These are phyloP conservation scores for Talaromyces liani DNA, from an alignment of 495 filamentous ascomycete species.

Conservation along the genomic window DNA sequence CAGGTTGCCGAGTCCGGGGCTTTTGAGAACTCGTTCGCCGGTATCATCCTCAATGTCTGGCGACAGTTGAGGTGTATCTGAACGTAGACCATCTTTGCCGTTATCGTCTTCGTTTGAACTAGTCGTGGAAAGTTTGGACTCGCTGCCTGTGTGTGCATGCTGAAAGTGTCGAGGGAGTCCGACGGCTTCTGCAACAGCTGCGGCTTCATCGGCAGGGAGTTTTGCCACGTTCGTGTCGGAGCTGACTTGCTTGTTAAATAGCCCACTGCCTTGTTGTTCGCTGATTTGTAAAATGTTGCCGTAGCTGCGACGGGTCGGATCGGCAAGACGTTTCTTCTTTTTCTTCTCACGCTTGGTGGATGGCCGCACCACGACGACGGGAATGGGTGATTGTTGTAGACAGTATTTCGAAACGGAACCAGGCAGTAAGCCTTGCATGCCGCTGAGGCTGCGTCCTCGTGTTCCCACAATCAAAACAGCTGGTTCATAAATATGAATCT, in stretches of 20 bases:
- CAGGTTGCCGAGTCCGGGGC: conserved; percentile 21
- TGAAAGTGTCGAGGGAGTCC: conserved; percentile 46
- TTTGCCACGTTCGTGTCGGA: conserved; percentile 29
- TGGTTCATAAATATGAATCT: conserved; percentile 94
- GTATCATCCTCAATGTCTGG: conserved; percentile 9
- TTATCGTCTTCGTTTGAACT: conserved; percentile 40
- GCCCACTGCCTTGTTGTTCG: conserved; percentile 43
- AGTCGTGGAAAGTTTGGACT: conserved; percentile 43
- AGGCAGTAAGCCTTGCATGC: conserved; percentile 82
- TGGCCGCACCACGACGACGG: conserved; percentile 93
- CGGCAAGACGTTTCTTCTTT: conserved; percentile 76
- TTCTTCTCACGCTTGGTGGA: conserved; percentile 86
- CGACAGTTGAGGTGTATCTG: not conserved
- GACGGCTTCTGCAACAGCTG: conserved; percentile 62
- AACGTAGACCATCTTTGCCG: not conserved
- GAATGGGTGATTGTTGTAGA: conserved; percentile 89
- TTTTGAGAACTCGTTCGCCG: conserved; percentile 20
- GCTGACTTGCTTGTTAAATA: conserved; percentile 45
- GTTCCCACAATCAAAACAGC: conserved; percentile 95
- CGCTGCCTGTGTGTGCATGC: conserved; percentile 24
- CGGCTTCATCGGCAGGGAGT: conserved; percentile 56
- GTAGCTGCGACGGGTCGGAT: conserved; percentile 74
- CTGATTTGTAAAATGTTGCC: conserved; percentile 65
- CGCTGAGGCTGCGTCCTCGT: conserved; percentile 75
- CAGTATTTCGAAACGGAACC: conserved; percentile 97